Conservation (phyloP, 495 filamentous ascomycete genomes). For the Penicillium pancosmium region DNA sequence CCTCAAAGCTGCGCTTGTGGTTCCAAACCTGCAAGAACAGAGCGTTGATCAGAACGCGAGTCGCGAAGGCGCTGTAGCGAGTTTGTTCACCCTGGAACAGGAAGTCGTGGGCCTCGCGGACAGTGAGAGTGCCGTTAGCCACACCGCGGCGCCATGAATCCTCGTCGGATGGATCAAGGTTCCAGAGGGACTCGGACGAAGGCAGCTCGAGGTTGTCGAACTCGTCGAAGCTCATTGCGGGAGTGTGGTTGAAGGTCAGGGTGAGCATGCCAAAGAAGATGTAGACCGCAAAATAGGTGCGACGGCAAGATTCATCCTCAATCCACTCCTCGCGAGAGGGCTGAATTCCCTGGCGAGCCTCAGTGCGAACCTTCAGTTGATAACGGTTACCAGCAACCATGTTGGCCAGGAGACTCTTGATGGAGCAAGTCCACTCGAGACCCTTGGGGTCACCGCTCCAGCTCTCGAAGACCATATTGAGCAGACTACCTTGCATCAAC, state of each 20-base stretch:
- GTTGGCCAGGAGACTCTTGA: slow-evolving; percentile 95
- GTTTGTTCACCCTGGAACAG: slow-evolving; percentile 91
- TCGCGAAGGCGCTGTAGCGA: slow-evolving; percentile 95
- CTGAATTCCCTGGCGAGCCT: slow-evolving; percentile 76
- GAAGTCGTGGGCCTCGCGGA: slow-evolving; percentile 90
- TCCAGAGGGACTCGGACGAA: slow-evolving; percentile 94
- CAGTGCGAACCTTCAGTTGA: slow-evolving; percentile 88
- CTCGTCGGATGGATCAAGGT: slow-evolving; percentile 78
- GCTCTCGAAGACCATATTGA: slow-evolving; percentile 99
- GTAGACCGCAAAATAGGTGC: slow-evolving; percentile 98
- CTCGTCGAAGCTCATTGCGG: slow-evolving; percentile 96
- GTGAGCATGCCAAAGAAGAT: slow-evolving; percentile 98
- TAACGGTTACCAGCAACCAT: slow-evolving; percentile 98
- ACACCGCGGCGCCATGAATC: slow-evolving; percentile 78
- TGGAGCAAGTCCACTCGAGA: slow-evolving; percentile 97
- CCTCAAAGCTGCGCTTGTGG: slow-evolving; percentile 95
- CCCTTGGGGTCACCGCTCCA: slow-evolving; percentile 99
- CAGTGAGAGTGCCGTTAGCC: slow-evolving; percentile 72
- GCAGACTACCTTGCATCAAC: slow-evolving; percentile 93
- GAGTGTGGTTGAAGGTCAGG: slow-evolving; percentile 96
- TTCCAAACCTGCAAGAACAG: slow-evolving; percentile 99
- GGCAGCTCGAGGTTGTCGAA: slow-evolving; percentile 92
- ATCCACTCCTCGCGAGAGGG: slow-evolving; percentile 92
- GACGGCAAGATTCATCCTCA: slow-evolving; percentile 92
- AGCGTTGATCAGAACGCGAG: slow-evolving; percentile 98